A percentile compares a stretch with the other conserved stretches of the same genome.
phyloP scores from a whole-genome alignment of 2,329 filamentous ascomycete genomes.

The Colletotrichum sidae region DNA sequence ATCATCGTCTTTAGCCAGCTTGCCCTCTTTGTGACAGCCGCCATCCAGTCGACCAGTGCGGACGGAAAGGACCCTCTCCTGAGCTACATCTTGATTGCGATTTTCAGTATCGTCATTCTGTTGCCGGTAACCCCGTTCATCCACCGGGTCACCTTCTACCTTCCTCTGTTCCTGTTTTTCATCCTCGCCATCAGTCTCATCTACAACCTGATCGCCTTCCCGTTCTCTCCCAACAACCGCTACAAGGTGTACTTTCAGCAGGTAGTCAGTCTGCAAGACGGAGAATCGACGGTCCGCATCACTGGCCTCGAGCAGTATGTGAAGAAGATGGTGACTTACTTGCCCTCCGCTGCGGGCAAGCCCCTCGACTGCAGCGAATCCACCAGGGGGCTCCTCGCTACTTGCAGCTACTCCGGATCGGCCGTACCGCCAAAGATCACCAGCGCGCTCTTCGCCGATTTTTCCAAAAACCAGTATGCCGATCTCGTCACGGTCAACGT shows the following conservation, averaged over 20 bases:
- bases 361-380: slow-evolving; percentile 63
- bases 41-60: slow-evolving; percentile 82
- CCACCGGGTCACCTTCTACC: slow-evolving; percentile 85
- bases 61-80: slow-evolving; percentile 81
- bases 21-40: slow-evolving; percentile 76
- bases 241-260: slow-evolving; percentile 93
- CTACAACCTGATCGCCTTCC: slow-evolving; percentile 89
- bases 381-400: slow-evolving; percentile 60
- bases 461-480: slow-evolving; percentile 53
- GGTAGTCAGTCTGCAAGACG: slow-evolving; percentile 75
- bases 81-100: slow-evolving; percentile 77
- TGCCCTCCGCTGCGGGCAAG: slow-evolving; percentile 79
- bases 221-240: slow-evolving; percentile 82
- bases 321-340: slow-evolving; percentile 70
- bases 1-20: slow-evolving; percentile 83
- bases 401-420: slow-evolving; percentile 78
- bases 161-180: slow-evolving; percentile 81
- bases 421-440: slow-evolving; percentile 64
- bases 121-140: slow-evolving; percentile 85
- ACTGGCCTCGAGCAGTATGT: slow-evolving; percentile 77
- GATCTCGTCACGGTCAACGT: slow-evolving; percentile 77
- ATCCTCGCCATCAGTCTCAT: slow-evolving; percentile 76
- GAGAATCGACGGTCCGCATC: slow-evolving; percentile 76
- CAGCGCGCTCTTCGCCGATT: slow-evolving; percentile 50
- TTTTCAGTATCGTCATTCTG: slow-evolving; percentile 77